Evolutionary conservation across 768 basidiomycete genomes (phyloP).

Genomic region (Trichaptum fuscoviolaceum): DNA sequence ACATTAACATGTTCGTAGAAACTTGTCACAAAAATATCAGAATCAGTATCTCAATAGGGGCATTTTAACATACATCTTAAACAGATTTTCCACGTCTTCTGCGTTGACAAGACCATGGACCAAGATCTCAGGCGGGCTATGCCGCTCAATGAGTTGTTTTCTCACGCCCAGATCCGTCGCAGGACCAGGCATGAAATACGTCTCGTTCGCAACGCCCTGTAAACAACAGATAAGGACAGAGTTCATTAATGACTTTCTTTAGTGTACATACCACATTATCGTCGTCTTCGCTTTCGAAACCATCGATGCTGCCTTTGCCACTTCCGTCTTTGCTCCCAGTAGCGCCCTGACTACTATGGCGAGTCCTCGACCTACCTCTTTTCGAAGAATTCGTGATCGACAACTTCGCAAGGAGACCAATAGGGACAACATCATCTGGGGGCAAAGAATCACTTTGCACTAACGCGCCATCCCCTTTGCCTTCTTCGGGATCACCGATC

Average conservation of each 20-base stretch:
- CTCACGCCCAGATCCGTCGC: conserved; percentile 67
- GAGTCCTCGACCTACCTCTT: conserved; percentile 12
- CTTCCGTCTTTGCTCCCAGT: conserved; percentile 27
- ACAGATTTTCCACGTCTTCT: conserved; percentile 77
- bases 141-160: conserved; percentile 67
- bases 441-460: conserved; percentile 30
- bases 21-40: conserved; percentile 30
- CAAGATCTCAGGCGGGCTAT: conserved; percentile 76
- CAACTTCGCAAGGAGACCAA: conserved; percentile 71
- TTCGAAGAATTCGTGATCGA: conserved; percentile 52
- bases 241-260: conserved; percentile 1
- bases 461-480: conserved; percentile 8
- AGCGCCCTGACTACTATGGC: conserved; percentile 9
- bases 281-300: conserved; percentile 28
- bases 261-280: conserved; percentile 44
- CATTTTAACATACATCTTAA: conserved; percentile 62
- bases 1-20: conserved; percentile 71
- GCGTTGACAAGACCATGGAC: conserved; percentile 75
- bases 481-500: conserved; percentile 14
- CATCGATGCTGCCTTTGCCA: conserved; percentile 18
- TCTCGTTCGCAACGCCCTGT: conserved; percentile 76
- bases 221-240: conserved; percentile 14
- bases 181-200: conserved; percentile 77
- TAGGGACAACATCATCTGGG: conserved; percentile 67
- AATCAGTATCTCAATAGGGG: conserved; percentile 5